Evolutionary conservation across 345 rosid genomes (phyloP).

Genomic region (Crucihimalaya himalaica): DNA sequence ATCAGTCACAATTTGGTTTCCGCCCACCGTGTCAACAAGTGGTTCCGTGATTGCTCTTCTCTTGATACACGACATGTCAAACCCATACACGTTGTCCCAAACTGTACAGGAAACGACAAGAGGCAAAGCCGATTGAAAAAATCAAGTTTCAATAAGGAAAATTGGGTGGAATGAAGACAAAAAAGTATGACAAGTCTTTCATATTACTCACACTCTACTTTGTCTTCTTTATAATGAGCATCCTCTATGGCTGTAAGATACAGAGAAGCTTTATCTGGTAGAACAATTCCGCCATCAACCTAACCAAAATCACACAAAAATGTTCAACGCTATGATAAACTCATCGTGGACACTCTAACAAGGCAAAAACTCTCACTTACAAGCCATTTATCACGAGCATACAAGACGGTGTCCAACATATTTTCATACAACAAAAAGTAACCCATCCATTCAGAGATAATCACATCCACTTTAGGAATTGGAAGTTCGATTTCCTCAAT

Average conservation of each 20-base stretch:
- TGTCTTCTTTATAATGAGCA: constrained; percentile 90
- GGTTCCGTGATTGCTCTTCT: constrained; percentile 94
- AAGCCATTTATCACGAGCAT: constrained; percentile 98
- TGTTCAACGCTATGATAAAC: not conserved
- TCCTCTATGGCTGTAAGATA: constrained; percentile 91
- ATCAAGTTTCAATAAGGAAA: not conserved
- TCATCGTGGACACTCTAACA: not conserved
- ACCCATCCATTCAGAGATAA: constrained; percentile 99
- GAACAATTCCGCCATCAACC: constrained; percentile 76
- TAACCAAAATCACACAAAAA: constrained; percentile 17
- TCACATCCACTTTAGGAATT: constrained; percentile 73
- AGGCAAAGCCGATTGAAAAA: not conserved
- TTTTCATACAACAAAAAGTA: constrained; percentile 90
- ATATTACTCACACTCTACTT: constrained; percentile 79
- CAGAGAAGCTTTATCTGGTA: constrained; percentile 91
- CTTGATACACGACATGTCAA: constrained; percentile 97
- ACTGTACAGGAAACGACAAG: constrained; percentile 44
- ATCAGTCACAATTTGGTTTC: constrained; percentile 84
- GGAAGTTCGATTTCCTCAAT: constrained; percentile 90
- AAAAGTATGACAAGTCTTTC: not conserved
- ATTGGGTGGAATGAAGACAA: not conserved
- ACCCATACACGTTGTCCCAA: constrained; percentile 88
- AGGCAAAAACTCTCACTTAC: constrained; percentile 48
- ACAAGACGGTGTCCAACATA: constrained; percentile 80
- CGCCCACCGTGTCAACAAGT: constrained; percentile 86